Percentiles rank a stretch among this genome's conserved stretches.
phyloP scores from a whole-genome alignment of 1,284 basidiomycete species.

The Heterobasidion annosum region DNA sequence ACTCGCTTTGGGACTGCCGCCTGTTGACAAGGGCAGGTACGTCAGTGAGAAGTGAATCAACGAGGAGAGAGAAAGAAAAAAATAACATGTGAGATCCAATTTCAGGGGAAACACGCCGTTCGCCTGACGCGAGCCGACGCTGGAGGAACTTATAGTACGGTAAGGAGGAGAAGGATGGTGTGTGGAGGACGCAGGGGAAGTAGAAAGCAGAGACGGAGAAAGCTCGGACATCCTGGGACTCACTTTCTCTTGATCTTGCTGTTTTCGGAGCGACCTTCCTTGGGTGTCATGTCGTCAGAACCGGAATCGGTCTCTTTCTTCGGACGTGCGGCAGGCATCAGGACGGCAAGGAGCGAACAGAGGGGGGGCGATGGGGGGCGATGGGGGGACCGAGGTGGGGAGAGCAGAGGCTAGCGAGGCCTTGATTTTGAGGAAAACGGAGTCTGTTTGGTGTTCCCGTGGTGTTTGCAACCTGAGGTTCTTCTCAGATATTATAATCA shows the following conservation, averaged over 20 bases:
- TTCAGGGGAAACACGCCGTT: neutral
- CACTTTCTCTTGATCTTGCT: constrained; percentile 69
- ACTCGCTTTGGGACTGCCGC: constrained; percentile 72
- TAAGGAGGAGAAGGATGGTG: neutral
- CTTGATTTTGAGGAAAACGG: constrained; percentile 10
- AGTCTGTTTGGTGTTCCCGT: constrained; percentile 10
- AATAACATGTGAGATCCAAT: constrained; percentile 13
- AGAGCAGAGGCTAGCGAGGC: constrained; percentile 7
- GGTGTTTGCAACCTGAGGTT: constrained; percentile 7
- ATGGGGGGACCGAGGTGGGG: constrained; percentile 9
- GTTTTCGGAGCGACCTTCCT: constrained; percentile 48
- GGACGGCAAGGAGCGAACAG: constrained; percentile 18
- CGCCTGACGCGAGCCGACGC: neutral
- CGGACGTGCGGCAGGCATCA: constrained; percentile 57
- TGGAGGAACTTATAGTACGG: neutral
- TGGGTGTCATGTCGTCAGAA: constrained; percentile 45
- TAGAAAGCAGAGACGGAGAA: constrained; percentile 19
- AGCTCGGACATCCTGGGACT: constrained; percentile 24
- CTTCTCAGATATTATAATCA: constrained; percentile 11
- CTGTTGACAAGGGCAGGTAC: constrained; percentile 29
- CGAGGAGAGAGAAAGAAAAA: constrained; percentile 11
- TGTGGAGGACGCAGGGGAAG: constrained; percentile 8
- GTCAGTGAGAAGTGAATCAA: constrained; percentile 10
- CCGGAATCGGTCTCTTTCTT: constrained; percentile 56
- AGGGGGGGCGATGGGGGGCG: constrained; percentile 19